Base-by-base conservation (phyloP, 208 protist species). In the Porcisia hertigi region DNA sequence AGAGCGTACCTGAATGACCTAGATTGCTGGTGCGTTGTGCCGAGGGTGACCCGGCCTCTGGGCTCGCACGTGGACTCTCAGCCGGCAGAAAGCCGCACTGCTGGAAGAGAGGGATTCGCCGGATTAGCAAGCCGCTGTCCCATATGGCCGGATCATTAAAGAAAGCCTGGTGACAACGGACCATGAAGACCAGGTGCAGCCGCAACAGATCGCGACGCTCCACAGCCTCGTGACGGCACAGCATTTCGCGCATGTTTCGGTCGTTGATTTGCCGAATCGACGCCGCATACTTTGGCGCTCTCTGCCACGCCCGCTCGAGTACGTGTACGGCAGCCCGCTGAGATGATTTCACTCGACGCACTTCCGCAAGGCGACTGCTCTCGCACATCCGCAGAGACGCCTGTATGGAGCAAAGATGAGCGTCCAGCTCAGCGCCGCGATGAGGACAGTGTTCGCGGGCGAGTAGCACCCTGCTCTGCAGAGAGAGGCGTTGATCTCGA, bases 151-250 rank as follows among this genome's bases (percentile, higher is more conserved):
- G 73, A 55, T 81, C 75, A 73, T 95, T 95, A 83, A 91, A 95
- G 60, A 73, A 90, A 20, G 64, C 30, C 78, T 95, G 91, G 58
- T 95, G 88, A n/a, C 70, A 82, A 1, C 81, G 67, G 34, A 95
- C 69, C 8, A 93, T 69, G 73, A 88, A 91, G 14, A 79, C 23
- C 6, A 88, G 71, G 45, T 82, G 87, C 14, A 39, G 82, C 34
- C 88, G 79, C 23, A 86, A 58, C 43, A 87, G 41, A 59, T 95
- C 91, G 5, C 88, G 91, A 54, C 91, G 78, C 76, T 95, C 91
- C 70, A 95, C 73, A 23, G 69, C 36, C 65, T 95, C 91, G 9
- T 90, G 81, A 3, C 81, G 76, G 16, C 79, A 30, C 41, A 94
- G 54, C 65, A 94, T 65, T 41, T 81, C 76, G 34, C 79, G 79